Evolutionary conservation across 345 rosid species (phyloP), one percentile per base, ranked within the genome.

Genomic region (Bruguiera gymnorhiza): DNA sequence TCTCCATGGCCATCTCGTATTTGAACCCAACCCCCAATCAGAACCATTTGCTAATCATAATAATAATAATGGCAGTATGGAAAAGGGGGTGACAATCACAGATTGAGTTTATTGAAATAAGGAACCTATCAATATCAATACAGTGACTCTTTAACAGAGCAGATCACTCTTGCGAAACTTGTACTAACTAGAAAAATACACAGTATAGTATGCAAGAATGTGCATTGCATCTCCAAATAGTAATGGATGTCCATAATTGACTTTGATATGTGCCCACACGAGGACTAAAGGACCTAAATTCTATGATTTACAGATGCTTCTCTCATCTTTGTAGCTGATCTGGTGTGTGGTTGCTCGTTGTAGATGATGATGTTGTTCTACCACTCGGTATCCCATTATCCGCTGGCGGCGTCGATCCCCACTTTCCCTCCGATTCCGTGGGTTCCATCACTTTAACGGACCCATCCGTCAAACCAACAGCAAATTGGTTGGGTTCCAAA

Each of bases 371-470:
- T 2, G 91, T 74, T n/a, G 92, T 78, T 67, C 85, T 74, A 27
- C 91, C 86, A 51, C 76, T 88, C 67, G 85, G 73, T 27, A 81
- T 62, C 60, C 92, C 98, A 21, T 90, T 92, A 70, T 89, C 90
- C 18, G 63, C 58, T 0, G 93, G 90, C 1, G 91, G 89, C 54
- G 63, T 60, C 11, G 76, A 62, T 58, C 97, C 98, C 98, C 97
- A 93, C 63, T 83, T 90, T 62, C 87, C 84, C 50, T 88, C 97
- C 0, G 85, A 82, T 71, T 86, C 98, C 0, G 78, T 27, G 0
- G 98, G 97, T 77, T 93, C 96, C 76, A 93, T 73, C 69, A 89
- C 93, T 76, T 84, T 87, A 8, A 92, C 86, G 0, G 91, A 75
- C 21, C 96, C 94, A 2, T 89, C 92, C 0, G 69, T 83, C 81